Evolutionary conservation across 2,329 filamentous ascomycete genomes (phyloP), one percentile per base, ranked within the genome.

Genomic region (Periconia sp.): DNA sequence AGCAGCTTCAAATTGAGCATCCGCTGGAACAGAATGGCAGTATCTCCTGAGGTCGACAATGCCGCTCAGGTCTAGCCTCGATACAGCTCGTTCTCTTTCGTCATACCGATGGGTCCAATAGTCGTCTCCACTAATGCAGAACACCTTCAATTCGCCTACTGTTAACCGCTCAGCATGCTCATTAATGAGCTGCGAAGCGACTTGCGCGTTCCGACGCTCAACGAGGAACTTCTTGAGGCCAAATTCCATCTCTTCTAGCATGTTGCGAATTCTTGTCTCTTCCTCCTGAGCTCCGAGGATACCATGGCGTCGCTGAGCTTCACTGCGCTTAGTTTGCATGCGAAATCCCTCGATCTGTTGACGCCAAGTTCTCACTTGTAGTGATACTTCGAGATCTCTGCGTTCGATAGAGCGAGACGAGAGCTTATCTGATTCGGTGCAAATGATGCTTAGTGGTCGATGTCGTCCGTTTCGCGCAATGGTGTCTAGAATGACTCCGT

Each of bases 201-300:
- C 34, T 24, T 37, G n/a, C 8, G 22, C 21, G 26, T 52, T 52
- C 13, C 42, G 42, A 13, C 46, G 38, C 24, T 50, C 49, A 15
- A 50, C 36, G 2, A 52, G 36, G 15, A 52, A 47, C 26, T 47
- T 50, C 33, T 50, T 50, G n/a, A 52, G 33, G 11, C 42, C 42
- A 28, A 46, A 47, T 16, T 50, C 39, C 28, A 50, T 35, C n/a
- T 50, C 49, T 12, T 50, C 15, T 5, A 50, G 24, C 28, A 50
- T 36, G 30, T 52, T 46, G 13, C 46, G 42, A 24, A 11, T 37
- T 4, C 33, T 34, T 4, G 26, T 30, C 29, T 52, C 49, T 32
- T 52, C 46, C 18, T 50, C 46, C 5, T 50, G 21, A n/a, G 49
- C 46, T 11, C 49, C 46, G 5, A 28, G 16, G 2, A 47, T 11